Percentiles rank a stretch among this genome's conserved stretches.
phyloP scores from a whole-genome alignment of 2,329 filamentous ascomycete genomes.

The Trichophaea hybrida region DNA sequence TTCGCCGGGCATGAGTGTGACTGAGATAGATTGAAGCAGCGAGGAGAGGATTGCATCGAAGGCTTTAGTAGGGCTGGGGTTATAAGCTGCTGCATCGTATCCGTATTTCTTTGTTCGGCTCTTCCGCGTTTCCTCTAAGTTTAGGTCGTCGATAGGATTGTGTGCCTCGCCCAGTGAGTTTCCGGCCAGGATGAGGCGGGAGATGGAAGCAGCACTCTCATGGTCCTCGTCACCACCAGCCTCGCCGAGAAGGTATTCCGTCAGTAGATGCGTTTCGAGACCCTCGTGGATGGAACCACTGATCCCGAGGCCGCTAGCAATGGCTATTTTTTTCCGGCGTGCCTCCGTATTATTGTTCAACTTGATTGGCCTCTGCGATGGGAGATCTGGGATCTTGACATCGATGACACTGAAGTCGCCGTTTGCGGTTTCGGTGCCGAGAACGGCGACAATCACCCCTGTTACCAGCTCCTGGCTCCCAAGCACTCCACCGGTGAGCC shows the following conservation, averaged over 20 bases:
- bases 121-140: conserved; percentile 43
- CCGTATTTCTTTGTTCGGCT: conserved; percentile 71
- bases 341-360: conserved; percentile 35
- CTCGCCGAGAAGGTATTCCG: conserved; percentile 82
- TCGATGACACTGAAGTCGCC: conserved; percentile 90
- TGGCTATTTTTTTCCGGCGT: conserved; percentile 44
- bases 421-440: conserved; percentile 84
- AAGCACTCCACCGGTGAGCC: conserved; percentile 58
- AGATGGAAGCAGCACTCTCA: conserved; percentile 50
- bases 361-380: conserved; percentile 71
- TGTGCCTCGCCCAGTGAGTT: conserved; percentile 52
- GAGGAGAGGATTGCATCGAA: conserved; percentile 71
- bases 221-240: conserved; percentile 46
- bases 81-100: conserved; percentile 80
- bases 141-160: conserved; percentile 36
- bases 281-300: conserved; percentile 61
- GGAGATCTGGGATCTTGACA: conserved; percentile 72
- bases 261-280: conserved; percentile 59
- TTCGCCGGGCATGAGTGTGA: conserved; percentile 75
- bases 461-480: conserved; percentile 64
- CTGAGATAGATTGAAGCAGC: conserved; percentile 69
- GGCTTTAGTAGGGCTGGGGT: conserved; percentile 66
- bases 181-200: conserved; percentile 76
- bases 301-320: conserved; percentile 78
- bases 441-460: conserved; percentile 81